phyloP scores from a whole-genome alignment of 805 yeast genomes.

The Ogataea pini region DNA sequence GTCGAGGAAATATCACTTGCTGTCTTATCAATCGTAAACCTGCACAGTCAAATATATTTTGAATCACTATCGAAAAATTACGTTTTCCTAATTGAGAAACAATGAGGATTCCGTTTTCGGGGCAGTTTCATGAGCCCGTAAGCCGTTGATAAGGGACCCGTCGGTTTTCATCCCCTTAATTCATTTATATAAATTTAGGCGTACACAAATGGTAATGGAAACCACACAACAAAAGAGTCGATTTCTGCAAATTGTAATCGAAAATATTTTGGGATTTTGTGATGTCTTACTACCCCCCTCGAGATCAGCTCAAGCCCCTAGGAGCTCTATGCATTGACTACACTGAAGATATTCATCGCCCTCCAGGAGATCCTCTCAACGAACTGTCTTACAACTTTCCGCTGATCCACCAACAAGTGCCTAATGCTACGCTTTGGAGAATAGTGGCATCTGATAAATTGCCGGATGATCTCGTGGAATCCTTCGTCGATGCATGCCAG shows the following conservation, averaged over 20 bases:
- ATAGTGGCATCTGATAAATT: constrained; percentile 1
- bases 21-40: constrained; percentile 1
- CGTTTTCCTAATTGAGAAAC: not conserved
- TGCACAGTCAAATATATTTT: not conserved
- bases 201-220: too few relatives aligned
- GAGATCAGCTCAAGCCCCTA: constrained; percentile 3
- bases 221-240: too few relatives aligned
- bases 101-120: not conserved
- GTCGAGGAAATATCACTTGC: not conserved
- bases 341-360: constrained; percentile 5
- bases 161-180: too few relatives aligned
- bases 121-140: too few relatives aligned
- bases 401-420: constrained; percentile 1
- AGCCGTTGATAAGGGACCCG: not conserved
- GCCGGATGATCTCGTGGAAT: not conserved
- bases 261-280: too few relatives aligned
- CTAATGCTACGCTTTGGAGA: constrained; percentile 1
- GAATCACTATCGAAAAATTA: not conserved
- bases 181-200: too few relatives aligned
- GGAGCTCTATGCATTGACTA: constrained; percentile 4
- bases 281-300: constrained; percentile 4
- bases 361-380: constrained; percentile 4
- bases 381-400: constrained; percentile 4
- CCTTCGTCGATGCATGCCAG: constrained; percentile 4
- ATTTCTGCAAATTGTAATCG: too few relatives aligned